Evolutionary conservation across 305 asterid genomes (phyloP).

Genomic region (Withania somnifera): DNA sequence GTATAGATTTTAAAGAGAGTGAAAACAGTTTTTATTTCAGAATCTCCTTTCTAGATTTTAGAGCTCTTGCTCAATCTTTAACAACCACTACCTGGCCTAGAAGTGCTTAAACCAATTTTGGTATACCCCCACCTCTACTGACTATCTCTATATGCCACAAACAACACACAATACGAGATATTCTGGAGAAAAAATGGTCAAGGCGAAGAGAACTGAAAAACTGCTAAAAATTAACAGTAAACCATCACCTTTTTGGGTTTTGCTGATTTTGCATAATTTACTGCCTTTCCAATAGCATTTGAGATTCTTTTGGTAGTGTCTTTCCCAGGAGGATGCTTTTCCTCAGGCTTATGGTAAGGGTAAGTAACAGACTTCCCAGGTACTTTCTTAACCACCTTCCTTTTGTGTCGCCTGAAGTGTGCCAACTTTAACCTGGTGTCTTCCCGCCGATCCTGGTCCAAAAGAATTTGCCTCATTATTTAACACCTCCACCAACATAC

Average conservation of each 20-base stretch:
- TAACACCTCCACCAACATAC: background rate
- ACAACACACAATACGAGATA: background rate
- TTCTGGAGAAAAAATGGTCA: background rate
- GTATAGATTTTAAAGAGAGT: background rate
- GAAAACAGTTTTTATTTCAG: background rate
- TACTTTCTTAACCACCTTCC: slow-evolving; percentile 67
- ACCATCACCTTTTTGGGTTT: slow-evolving; percentile 69
- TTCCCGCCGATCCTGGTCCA: slow-evolving; percentile 80
- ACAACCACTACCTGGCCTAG: background rate
- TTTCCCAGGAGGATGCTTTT: slow-evolving; percentile 81
- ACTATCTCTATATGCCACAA: background rate
- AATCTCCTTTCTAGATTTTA: background rate
- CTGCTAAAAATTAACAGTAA: slow-evolving; percentile 1
- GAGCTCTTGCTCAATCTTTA: background rate
- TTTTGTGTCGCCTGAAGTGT: slow-evolving; percentile 87
- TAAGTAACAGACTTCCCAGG: slow-evolving; percentile 56
- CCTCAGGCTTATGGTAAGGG: slow-evolving; percentile 89
- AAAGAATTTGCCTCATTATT: background rate
- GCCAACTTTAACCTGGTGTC: slow-evolving; percentile 70
- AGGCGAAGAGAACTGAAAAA: background rate
- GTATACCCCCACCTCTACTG: background rate
- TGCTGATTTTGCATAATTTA: slow-evolving; percentile 75
- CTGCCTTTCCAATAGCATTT: slow-evolving; percentile 79
- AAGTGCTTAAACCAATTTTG: background rate
- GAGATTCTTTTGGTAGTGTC: slow-evolving; percentile 79